phyloP scores from a whole-genome alignment of 2,329 filamentous ascomycete species.

The Aspergillus neotritici region DNA sequence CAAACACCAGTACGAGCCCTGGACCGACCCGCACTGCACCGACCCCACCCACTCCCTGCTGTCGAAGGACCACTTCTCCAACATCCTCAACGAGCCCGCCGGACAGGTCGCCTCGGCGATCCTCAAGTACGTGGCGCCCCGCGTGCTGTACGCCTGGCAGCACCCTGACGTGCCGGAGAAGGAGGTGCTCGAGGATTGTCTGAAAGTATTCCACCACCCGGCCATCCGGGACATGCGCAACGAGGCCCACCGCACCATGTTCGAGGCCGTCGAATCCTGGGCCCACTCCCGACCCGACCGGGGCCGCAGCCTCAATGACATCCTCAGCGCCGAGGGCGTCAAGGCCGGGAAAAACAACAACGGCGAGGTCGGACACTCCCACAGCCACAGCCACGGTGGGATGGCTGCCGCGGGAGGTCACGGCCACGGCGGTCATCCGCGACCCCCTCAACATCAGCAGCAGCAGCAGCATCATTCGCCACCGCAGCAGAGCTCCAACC shows the following conservation, averaged over 20 bases:
- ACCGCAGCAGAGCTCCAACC: constrained; percentile 10
- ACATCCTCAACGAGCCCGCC: constrained; percentile 70
- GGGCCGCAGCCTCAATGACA: constrained; percentile 60
- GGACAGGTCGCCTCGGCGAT: constrained; percentile 68
- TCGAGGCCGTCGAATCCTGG: constrained; percentile 77
- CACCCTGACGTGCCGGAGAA: constrained; percentile 76
- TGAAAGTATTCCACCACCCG: constrained; percentile 86
- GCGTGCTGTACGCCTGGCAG: constrained; percentile 89
- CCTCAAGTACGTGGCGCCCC: constrained; percentile 79
- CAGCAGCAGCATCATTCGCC: constrained; percentile 19
- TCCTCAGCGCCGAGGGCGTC: constrained; percentile 81
- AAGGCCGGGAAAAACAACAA: constrained; percentile 66
- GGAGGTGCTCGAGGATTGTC: constrained; percentile 74
- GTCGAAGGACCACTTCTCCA: constrained; percentile 79
- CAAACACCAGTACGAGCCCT: constrained; percentile 71
- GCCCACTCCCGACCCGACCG: constrained; percentile 63
- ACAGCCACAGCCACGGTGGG: constrained; percentile 25
- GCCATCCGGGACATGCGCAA: constrained; percentile 67
- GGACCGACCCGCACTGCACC: constrained; percentile 68
- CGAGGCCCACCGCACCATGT: constrained; percentile 86
- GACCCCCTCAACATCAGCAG: constrained; percentile 15
- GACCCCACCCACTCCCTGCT: constrained; percentile 79
- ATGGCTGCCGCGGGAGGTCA: constrained; percentile 23
- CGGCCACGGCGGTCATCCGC: constrained; percentile 20
- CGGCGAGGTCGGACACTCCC: constrained; percentile 27